Base-by-base conservation (phyloP, 345 rosid species). In the Bruguiera parviflora region DNA sequence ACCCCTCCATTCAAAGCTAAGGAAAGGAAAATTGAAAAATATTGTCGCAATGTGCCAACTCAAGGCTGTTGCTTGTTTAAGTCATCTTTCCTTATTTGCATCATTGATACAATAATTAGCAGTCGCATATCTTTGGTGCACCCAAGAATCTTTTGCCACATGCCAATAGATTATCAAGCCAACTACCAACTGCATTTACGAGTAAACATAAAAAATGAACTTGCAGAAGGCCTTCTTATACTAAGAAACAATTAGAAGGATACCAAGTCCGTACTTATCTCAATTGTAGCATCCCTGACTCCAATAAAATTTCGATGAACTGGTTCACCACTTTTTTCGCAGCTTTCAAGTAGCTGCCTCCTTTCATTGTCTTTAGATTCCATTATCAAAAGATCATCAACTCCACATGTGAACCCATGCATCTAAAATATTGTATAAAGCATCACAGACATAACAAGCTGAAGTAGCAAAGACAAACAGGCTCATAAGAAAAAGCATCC, bases 381-480 rank as follows among this genome's bases (percentile, higher is more conserved):
- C 73, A 77, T 66, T 68, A 95, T 78, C 77, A 95, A 82, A 73
- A 95, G 96, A 80, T 95, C 99, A 81, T 95, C 97, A 57, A 95
- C 90, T 65, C 99, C 99, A 82, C 99, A 95, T 0, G 99, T 95
- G 80, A 95, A 92, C 61, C 96, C 99, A 73, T 92, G 99, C 87
- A 76, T 85, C 97, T 95, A 86, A 75, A 86, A 69, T 75, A 82
- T 70, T 74, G 72, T 62, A 80, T 37, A 19, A 75, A 61, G 68
- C 52, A 28, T 64, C 57, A 60, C 55, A 78, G 76, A 77, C 75
- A 67, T 46, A 67, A 60, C 27, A 70, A 68, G 53, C 69, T 21
- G 35, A 31, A 47, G 52, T 31, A 65, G 32, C 15, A 74, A 46
- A 47, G 35, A 65, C 11, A 29, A n/a, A 61, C 47, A 8, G 47